Base-by-base conservation (phyloP, 257 asterid species). In the Sherardia arvensis region DNA sequence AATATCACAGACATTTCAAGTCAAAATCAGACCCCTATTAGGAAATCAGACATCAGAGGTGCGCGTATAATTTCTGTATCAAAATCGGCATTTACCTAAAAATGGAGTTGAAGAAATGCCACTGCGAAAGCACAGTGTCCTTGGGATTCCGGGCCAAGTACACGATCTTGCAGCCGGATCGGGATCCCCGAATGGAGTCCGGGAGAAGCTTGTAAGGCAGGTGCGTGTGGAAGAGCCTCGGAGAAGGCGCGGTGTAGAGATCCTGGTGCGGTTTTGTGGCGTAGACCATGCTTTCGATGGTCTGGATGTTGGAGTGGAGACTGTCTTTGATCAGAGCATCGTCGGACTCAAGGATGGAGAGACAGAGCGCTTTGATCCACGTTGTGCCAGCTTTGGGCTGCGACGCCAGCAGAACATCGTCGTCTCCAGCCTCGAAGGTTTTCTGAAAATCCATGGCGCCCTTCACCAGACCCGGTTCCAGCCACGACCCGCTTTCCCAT, bases 301-400 rank as follows among this genome's bases (percentile, higher is more conserved):
- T 78, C 11, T 62, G 78, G 26, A 78, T 66, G 53, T 57, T 71
- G 21, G 55, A 61, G 15, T 78, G 78, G 4, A 80, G 83, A 63
- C 64, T 70, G 15, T 67, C 77, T 66, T 69, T 49, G 8, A 49
- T 38, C 59, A 78, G 54, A 43, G 75, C 38, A 12, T 68, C 45
- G 11, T 65, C 61, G 9, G 67, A 71, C 18, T 67, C 40, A 36
- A 71, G 38, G 21, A 78, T 68, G 63, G 69, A 61, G 12, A 71
- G 62, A 21, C 74, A 75, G 22, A 79, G 78, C 8, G 83, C 76
- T 36, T 79, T 78, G 69, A 69, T 79, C 84, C 81, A 79, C 45
- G 79, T 76, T 0, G 84, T 76, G 60, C 84, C 84, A 34, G 81
- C 70, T 66, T 79, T 76, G 17, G 69, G 69, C 25, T 70, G 49